Evolutionary conservation across 2,329 filamentous ascomycete genomes (phyloP), one percentile per base, ranked within the genome.

Genomic region (Coniosporium tulheliwenetii): DNA sequence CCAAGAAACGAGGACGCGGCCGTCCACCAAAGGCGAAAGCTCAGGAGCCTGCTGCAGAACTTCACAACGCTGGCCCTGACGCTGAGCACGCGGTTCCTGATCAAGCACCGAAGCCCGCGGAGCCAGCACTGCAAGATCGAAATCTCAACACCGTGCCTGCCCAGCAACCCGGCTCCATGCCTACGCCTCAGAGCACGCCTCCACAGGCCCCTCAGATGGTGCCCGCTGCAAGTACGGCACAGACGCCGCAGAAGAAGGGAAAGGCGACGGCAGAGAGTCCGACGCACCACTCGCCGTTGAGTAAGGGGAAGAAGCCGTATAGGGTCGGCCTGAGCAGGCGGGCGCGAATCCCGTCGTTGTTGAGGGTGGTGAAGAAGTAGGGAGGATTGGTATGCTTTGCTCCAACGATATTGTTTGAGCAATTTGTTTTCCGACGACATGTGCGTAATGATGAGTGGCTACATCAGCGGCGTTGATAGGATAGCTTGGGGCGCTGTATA

Each of bases 241-340:
- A 41, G 7, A 42, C 44, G 2, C 43, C 44, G 16, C 42, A 48
- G 39, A 45, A 49, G 10, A 19, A 30, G 19, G 36, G 32, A 15
- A 39, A 38, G 13, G 37, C 16, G n/a, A 13, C 37, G 37, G n/a
- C 8, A 5, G 12, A 7, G 19, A 37, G 31, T 52, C 57, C 10
- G 47, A 41, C 35, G 35, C 37, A 15, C 26, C 26, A 10, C 39
- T 34, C 5, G 15, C 15, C 37, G 15, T 9, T 29, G 10, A 31
- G 19, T 13, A 30, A 10, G 36, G 55, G 55, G 40, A 61, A 58
- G 41, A 58, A 63, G 4, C 56, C 60, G 2, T 63, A 61, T 38
- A 59, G 68, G 1, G 66, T 71, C 5, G 68, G 68, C 2, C 48
- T 71, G 43, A 70, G 67, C 49, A 66, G 64, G 39, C 57, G 55